Percentiles rank a stretch among this genome's conserved stretches.
Evolutionary conservation across 805 yeast species (phyloP).

Genomic region (Spencermartinsiella europaea): DNA sequence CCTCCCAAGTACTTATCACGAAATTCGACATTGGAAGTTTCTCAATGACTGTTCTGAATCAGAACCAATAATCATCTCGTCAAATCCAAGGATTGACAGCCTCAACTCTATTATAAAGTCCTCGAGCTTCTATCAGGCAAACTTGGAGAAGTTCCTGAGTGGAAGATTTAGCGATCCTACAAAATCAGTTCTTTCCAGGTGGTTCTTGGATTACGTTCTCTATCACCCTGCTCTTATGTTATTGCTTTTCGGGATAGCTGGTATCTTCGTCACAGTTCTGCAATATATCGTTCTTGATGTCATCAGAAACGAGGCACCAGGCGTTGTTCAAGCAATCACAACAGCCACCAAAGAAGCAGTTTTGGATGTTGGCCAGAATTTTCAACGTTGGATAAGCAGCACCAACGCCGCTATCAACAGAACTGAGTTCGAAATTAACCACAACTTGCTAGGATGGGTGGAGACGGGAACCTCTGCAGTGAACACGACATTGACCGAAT

Average conservation of each 20-base stretch:
- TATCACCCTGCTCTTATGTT: slow-evolving; percentile 48
- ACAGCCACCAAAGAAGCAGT: slow-evolving; percentile 15
- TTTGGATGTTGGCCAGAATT: slow-evolving; percentile 12
- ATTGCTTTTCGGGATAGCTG: slow-evolving; percentile 51
- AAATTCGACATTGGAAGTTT: slow-evolving; percentile 45
- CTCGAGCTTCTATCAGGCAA: neutral
- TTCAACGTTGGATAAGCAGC: slow-evolving; percentile 44
- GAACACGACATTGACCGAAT: slow-evolving; percentile 54
- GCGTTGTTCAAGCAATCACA: slow-evolving; percentile 12
- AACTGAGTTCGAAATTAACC: slow-evolving; percentile 53
- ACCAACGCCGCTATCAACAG: slow-evolving; percentile 51
- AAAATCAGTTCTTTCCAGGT: slow-evolving; percentile 26
- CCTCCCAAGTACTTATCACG: slow-evolving; percentile 42
- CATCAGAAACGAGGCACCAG: slow-evolving; percentile 22
- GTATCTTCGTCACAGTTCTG: slow-evolving; percentile 47
- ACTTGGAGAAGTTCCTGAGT: neutral
- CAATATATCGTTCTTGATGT: slow-evolving; percentile 47
- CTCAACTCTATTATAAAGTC: slow-evolving; percentile 12
- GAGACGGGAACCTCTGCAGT: slow-evolving; percentile 50
- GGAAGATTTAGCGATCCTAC: neutral
- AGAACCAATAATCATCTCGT: slow-evolving; percentile 9
- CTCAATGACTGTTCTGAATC: slow-evolving; percentile 34
- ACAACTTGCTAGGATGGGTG: slow-evolving; percentile 62
- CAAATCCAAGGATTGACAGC: slow-evolving; percentile 17
- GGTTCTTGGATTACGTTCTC: slow-evolving; percentile 48